These are phyloP conservation scores for Leccinum subtestaceum DNA, from an alignment of 768 basidiomycete species.

Conservation along the genomic window DNA sequence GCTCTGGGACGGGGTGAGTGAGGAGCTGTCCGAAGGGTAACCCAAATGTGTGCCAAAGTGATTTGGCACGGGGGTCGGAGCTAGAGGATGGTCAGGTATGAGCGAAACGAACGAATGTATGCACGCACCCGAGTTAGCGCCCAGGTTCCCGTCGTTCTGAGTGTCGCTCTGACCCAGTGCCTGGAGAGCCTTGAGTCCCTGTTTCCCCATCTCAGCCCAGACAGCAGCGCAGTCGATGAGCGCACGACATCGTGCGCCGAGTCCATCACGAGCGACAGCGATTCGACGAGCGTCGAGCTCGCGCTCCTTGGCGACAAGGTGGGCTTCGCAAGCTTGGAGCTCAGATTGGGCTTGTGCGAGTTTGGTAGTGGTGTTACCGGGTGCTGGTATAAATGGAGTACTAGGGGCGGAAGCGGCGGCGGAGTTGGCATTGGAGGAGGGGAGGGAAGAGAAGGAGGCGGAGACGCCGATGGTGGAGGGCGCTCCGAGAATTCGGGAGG, in stretches of 20 bases:
- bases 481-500: slow-evolving; percentile 21
- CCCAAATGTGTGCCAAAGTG: too few relatives aligned
- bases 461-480: slow-evolving; percentile 34
- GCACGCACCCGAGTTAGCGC: too few relatives aligned
- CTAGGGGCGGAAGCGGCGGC: neutral
- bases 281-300: slow-evolving; percentile 53
- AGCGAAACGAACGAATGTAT: too few relatives aligned
- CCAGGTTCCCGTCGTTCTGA: neutral
- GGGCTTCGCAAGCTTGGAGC: slow-evolving; percentile 78
- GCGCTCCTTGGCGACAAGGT: slow-evolving; percentile 66
- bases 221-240: slow-evolving; percentile 9
- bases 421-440: slow-evolving; percentile 31
- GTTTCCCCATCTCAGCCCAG: slow-evolving; percentile 67
- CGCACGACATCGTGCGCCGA: slow-evolving; percentile 23
- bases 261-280: slow-evolving; percentile 58
- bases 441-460: slow-evolving; percentile 43
- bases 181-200: slow-evolving; percentile 41
- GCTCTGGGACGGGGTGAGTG: too few relatives aligned
- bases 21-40: too few relatives aligned
- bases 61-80: too few relatives aligned
- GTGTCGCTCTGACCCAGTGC: neutral
- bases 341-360: slow-evolving; percentile 68
- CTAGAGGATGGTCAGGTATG: too few relatives aligned
- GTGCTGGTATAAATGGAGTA: neutral
- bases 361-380: slow-evolving; percentile 38